These are phyloP conservation scores for Dictyostelium citrinum DNA, from an alignment of 78 protist species.

Conservation along the genomic window DNA sequence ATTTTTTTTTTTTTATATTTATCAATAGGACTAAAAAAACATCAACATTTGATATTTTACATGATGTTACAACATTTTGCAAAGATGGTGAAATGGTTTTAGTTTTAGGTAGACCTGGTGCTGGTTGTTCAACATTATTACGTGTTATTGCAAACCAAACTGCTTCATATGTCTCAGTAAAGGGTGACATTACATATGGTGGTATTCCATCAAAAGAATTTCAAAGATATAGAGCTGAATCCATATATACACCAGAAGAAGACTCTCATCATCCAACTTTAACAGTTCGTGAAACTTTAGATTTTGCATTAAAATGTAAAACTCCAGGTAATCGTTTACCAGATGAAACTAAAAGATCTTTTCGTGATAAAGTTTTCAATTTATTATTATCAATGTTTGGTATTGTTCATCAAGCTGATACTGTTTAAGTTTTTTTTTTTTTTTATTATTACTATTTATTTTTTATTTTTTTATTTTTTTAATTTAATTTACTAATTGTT, in stretches of 20 bases:
- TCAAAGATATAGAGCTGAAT: constrained; percentile 36
- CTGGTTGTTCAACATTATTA: constrained; percentile 60
- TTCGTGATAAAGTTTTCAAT: constrained; percentile 56
- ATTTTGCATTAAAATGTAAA: constrained; percentile 62
- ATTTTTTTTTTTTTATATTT: too few relatives aligned
- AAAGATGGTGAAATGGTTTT: constrained; percentile 78
- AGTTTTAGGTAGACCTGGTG: constrained; percentile 72
- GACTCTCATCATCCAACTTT: constrained; percentile 65
- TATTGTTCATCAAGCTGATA: constrained; percentile 59
- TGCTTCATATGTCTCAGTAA: constrained; percentile 8
- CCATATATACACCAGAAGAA: constrained; percentile 77
- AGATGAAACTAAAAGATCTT: constrained; percentile 31
- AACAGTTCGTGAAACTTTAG: constrained; percentile 55
- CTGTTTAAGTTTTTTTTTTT: constrained; percentile 33
- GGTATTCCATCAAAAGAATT: constrained; percentile 40
- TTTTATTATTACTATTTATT: background rate
- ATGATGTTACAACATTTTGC: constrained; percentile 48
- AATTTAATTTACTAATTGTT: background rate
- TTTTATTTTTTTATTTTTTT: too few relatives aligned
- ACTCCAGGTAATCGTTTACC: constrained; percentile 51
- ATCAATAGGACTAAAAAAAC: background rate
- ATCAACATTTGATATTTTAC: constrained; percentile 71
- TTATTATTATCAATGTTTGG: constrained; percentile 56
- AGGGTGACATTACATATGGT: constrained; percentile 59
- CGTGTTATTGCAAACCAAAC: constrained; percentile 61